Evolutionary conservation across 257 asterid species (phyloP), one percentile per base, ranked within the genome.

Genomic region (Buddleja alternifolia): DNA sequence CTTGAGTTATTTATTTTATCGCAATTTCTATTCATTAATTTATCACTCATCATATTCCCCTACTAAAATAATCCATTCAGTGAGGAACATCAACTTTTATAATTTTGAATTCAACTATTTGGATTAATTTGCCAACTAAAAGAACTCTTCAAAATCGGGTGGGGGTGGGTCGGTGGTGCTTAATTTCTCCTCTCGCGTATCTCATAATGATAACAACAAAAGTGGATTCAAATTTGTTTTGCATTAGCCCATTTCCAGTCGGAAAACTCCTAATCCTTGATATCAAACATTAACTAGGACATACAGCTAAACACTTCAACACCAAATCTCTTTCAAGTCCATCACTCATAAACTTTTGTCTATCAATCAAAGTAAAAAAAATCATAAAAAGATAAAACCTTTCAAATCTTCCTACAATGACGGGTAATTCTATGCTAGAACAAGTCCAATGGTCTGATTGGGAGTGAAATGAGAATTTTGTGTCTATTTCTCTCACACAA

Each of bases 1-100:
- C n/a, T n/a, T n/a, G n/a, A n/a, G n/a, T n/a, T n/a, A n/a, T n/a
- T n/a, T n/a, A n/a, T n/a, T n/a, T n/a, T n/a, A n/a, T n/a, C n/a
- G n/a, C n/a, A n/a, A n/a, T n/a, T n/a, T n/a, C n/a, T n/a, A n/a
- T n/a, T n/a, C n/a, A n/a, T n/a, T n/a, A n/a, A n/a, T n/a, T n/a
- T n/a, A n/a, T n/a, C n/a, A n/a, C n/a, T n/a, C n/a, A n/a, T n/a
- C n/a, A n/a, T n/a, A n/a, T n/a, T n/a, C n/a, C 5, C 34, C 34
- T 64, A 36, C 36, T 29, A 47, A 66, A 63, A 36, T 10, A 19
- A 65, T 14, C 47, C n/a, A 32, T 56, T 41, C 41, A 7, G 10
- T 8, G 15, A 48, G 34, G 23, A 67, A 54, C 65, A 66, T 21
- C 65, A 65, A 70, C 11, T 8, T 46, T 17, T 61, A 6, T 4